These are phyloP conservation scores for Backusella sp. DNA, from an alignment of 192 early-diverging fungal genomes.

Conservation along the genomic window DNA sequence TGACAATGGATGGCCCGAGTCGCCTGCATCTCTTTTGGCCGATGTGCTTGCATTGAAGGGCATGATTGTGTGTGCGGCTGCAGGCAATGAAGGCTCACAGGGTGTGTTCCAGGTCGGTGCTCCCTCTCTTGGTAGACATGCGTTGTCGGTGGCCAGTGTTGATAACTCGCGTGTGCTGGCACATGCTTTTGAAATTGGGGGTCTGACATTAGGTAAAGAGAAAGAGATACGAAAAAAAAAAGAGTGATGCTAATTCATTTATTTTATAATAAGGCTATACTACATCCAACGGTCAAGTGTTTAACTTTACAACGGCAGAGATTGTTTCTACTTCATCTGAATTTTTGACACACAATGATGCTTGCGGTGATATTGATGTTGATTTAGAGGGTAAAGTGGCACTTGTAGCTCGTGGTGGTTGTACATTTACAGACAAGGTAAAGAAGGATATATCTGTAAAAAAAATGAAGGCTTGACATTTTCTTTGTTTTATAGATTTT, in stretches of 20 bases:
- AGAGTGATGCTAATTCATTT: no score
- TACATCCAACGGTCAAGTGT: constrained; percentile 5
- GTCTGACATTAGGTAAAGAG: constrained; percentile 24
- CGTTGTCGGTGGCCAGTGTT: constrained; percentile 59
- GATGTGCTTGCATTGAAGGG: constrained; percentile 45
- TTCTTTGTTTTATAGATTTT: constrained; percentile 5
- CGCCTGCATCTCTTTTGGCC: constrained; percentile 46
- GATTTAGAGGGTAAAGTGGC: constrained; percentile 42
- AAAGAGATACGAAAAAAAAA: not conserved
- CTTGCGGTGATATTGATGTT: constrained; percentile 33
- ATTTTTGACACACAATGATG: constrained; percentile 45
- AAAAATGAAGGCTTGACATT: not conserved
- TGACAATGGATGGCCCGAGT: constrained; percentile 52
- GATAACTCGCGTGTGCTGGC: constrained; percentile 39
- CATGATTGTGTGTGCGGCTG: constrained; percentile 61
- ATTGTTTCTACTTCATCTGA: constrained; percentile 36
- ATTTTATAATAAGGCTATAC: constrained; percentile 11
- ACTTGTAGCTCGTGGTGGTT: constrained; percentile 44
- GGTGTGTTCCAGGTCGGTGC: constrained; percentile 54
- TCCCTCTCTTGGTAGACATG: constrained; percentile 49
- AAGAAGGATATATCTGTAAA: not conserved
- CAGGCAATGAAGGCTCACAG: constrained; percentile 72
- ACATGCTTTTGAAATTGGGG: constrained; percentile 5
- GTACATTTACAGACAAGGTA: constrained; percentile 46
- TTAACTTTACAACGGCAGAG: constrained; percentile 34